Percentiles rank a stretch among this genome's conserved stretches.
These are phyloP conservation scores for Amorphotheca resinae DNA, from an alignment of 495 filamentous ascomycete genomes.

Conservation along the genomic window DNA sequence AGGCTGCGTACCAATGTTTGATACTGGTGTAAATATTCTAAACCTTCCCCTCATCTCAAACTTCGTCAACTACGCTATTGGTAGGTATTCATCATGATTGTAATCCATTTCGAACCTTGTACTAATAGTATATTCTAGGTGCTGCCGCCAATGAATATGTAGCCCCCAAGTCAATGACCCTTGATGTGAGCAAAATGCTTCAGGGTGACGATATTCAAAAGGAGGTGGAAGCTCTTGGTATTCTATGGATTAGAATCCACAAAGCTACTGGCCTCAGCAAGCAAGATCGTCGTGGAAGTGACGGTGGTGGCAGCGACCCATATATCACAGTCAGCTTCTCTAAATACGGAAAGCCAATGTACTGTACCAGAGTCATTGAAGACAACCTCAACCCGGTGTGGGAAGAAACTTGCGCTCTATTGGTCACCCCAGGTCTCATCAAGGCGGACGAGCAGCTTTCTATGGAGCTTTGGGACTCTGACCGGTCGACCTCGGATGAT, in stretches of 20 bases:
- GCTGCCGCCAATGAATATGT: constrained; percentile 83
- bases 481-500: constrained; percentile 78
- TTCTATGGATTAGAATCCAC: constrained; percentile 86
- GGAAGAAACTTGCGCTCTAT: constrained; percentile 76
- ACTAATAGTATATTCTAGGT: not conserved
- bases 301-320: constrained; percentile 85
- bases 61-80: constrained; percentile 95
- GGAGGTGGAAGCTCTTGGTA: constrained; percentile 69
- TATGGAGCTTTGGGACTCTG: constrained; percentile 92
- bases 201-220: constrained; percentile 84
- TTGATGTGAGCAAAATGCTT: constrained; percentile 82
- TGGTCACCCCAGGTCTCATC: constrained; percentile 78
- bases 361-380: constrained; percentile 88
- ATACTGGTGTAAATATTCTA: constrained; percentile 78
- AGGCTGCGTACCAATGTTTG: constrained; percentile 83
- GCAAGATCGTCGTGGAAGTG: constrained; percentile 71
- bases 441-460: constrained; percentile 87
- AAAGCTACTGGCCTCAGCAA: constrained; percentile 78
- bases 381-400: constrained; percentile 92
- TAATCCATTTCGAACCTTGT: not conserved
- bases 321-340: constrained; percentile 63
- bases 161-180: constrained; percentile 88
- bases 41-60: constrained; percentile 89
- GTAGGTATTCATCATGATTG: constrained; percentile 7
- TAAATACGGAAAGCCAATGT: constrained; percentile 97